phyloP scores from a whole-genome alignment of 805 yeast genomes.

The Lipomyces sp. region DNA sequence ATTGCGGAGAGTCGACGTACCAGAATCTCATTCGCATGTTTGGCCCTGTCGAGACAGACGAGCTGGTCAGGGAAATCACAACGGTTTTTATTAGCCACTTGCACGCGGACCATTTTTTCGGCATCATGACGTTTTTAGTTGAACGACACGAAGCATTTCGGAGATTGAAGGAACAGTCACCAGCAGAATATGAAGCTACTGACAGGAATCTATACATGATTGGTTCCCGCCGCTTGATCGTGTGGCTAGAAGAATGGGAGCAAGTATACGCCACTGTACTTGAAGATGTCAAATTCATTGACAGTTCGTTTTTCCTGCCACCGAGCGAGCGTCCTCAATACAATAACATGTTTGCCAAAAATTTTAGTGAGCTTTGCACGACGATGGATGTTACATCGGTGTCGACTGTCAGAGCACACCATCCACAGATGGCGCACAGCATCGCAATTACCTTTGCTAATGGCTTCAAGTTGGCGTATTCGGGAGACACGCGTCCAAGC shows the following conservation, averaged over 20 bases:
- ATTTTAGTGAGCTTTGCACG: slow-evolving; percentile 31
- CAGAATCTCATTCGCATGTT: slow-evolving; percentile 67
- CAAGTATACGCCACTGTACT: slow-evolving; percentile 38
- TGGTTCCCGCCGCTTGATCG: slow-evolving; percentile 70
- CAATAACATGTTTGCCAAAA: background rate
- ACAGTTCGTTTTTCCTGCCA: background rate
- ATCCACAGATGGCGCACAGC: slow-evolving; percentile 80
- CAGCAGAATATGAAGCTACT: slow-evolving; percentile 31
- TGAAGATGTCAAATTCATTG: slow-evolving; percentile 8
- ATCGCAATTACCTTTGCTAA: slow-evolving; percentile 49
- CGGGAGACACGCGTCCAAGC: slow-evolving; percentile 94
- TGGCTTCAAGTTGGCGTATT: slow-evolving; percentile 71
- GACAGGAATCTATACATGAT: slow-evolving; percentile 51
- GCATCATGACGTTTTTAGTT: slow-evolving; percentile 63
- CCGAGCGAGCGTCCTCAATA: background rate
- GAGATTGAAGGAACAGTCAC: too few relatives aligned
- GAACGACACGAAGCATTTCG: slow-evolving; percentile 51
- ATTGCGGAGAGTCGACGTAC: slow-evolving; percentile 93
- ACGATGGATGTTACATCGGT: slow-evolving; percentile 40
- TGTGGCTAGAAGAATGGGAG: slow-evolving; percentile 69
- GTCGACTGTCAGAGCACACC: slow-evolving; percentile 71
- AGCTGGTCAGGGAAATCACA: slow-evolving; percentile 57
- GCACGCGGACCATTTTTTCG: slow-evolving; percentile 97
- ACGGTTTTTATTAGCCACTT: slow-evolving; percentile 77
- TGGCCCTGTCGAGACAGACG: slow-evolving; percentile 45